phyloP scores from a whole-genome alignment of 129 eudicot genomes.

The Pseudognaphalium luteoalbum region DNA sequence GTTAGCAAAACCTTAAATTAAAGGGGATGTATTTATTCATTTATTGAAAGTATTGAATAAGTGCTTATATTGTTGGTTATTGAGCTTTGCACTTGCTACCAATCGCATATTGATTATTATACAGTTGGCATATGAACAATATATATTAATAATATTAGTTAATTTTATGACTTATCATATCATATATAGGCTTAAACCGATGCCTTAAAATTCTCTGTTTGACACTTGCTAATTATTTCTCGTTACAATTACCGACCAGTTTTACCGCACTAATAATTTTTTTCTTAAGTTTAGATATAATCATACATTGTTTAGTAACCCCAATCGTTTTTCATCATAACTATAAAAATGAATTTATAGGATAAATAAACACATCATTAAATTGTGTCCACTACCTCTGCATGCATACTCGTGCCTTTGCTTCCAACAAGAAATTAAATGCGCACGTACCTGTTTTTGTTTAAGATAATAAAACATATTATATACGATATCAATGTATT shows the following conservation, averaged over 20 bases:
- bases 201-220: too few relatives aligned
- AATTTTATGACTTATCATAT: too few relatives aligned
- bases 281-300: too few relatives aligned
- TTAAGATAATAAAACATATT: background rate
- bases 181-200: too few relatives aligned
- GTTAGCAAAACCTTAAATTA: too few relatives aligned
- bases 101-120: constrained; percentile 15
- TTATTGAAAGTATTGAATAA: background rate
- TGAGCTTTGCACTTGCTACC: constrained; percentile 21
- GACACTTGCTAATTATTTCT: too few relatives aligned
- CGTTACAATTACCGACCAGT: too few relatives aligned
- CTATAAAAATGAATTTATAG: background rate
- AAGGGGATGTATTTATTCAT: background rate
- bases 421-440: constrained; percentile 32
- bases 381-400: constrained; percentile 27
- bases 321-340: too few relatives aligned
- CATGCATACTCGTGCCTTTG: constrained; percentile 35
- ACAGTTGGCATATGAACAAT: constrained; percentile 26
- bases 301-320: too few relatives aligned
- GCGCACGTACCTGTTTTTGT: constrained; percentile 18
- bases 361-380: constrained; percentile 18
- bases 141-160: too few relatives aligned
- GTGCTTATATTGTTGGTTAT: background rate
- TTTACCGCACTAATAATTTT: too few relatives aligned
- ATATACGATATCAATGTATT: background rate